These are phyloP conservation scores for Cryptosporidium sp. DNA, from an alignment of 169 alveolate species.

Conservation along the genomic window DNA sequence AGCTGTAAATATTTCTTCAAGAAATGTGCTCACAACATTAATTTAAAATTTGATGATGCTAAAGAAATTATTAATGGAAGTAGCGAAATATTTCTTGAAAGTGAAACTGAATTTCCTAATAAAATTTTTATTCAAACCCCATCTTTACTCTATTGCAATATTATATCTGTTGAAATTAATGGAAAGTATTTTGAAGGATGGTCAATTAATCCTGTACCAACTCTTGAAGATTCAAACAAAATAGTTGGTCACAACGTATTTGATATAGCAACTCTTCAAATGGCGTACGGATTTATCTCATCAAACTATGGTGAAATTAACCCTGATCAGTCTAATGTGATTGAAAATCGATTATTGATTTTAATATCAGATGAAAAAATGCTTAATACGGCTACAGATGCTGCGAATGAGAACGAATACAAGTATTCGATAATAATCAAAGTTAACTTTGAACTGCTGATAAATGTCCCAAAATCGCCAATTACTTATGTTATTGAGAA, in stretches of 20 bases:
- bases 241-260: conserved; percentile 40
- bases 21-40: conserved; percentile 9
- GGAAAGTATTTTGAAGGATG: conserved; percentile 8
- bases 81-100: conserved; percentile 30
- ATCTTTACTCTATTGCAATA: conserved; percentile 27
- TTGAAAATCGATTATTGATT: conserved; percentile 35
- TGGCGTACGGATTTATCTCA: conserved; percentile 51
- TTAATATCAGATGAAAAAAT: conserved; percentile 1
- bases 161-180: conserved; percentile 42
- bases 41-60: neutral
- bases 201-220: conserved; percentile 55
- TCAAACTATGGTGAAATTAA: conserved; percentile 55
- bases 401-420: neutral
- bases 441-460: conserved; percentile 19
- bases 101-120: conserved; percentile 23
- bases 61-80: conserved; percentile 14
- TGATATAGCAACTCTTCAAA: conserved; percentile 42
- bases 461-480: conserved; percentile 44
- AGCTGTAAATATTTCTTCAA: neutral
- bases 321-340: neutral
- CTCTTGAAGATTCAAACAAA: conserved; percentile 41
- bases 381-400: neutral
- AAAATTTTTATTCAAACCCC: conserved; percentile 48
- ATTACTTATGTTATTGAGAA: conserved; percentile 17
- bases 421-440: neutral